A percentile compares a stretch with the other conserved stretches of the same genome.
Evolutionary conservation across 345 rosid species (phyloP).

Genomic region (Kandelia obovata): DNA sequence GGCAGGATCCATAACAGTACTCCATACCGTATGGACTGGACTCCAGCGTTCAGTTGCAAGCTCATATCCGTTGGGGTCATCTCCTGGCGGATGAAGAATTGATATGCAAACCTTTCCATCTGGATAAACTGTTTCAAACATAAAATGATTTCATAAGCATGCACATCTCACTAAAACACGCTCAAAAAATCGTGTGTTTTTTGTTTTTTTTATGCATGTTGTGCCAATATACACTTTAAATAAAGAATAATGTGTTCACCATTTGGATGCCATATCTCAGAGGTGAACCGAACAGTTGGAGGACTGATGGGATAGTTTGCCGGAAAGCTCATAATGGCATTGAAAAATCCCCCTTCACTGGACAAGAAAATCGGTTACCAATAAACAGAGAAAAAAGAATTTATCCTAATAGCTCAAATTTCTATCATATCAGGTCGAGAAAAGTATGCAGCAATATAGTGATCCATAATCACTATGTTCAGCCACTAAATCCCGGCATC

Average conservation of each 20-base stretch:
- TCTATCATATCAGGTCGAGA: background rate
- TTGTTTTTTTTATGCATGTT: no score
- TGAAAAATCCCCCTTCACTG: conserved; percentile 86
- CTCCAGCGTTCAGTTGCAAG: conserved; percentile 84
- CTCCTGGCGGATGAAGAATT: conserved; percentile 90
- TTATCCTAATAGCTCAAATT: background rate
- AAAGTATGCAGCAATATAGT: no score
- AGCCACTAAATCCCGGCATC: no score
- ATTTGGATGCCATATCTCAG: conserved; percentile 93
- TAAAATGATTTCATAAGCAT: conserved; percentile 1
- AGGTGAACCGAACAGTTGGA: conserved; percentile 71
- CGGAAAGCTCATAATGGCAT: conserved; percentile 77
- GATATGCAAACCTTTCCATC: conserved; percentile 89
- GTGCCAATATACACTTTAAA: background rate
- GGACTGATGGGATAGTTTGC: conserved; percentile 63
- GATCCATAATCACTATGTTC: no score
- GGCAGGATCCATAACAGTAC: background rate
- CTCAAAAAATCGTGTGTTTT: no score
- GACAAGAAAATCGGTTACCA: conserved; percentile 6
- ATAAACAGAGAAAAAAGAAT: background rate
- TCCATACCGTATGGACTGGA: conserved; percentile 76
- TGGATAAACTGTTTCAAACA: conserved; percentile 44
- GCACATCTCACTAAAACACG: no score
- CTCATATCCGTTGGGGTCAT: conserved; percentile 95
- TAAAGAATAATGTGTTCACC: conserved; percentile 39